A percentile compares a stretch with the other conserved stretches of the same genome.
Conservation (phyloP, 2,329 filamentous ascomycete species). For the Ceratocystiopsis minuta region DNA sequence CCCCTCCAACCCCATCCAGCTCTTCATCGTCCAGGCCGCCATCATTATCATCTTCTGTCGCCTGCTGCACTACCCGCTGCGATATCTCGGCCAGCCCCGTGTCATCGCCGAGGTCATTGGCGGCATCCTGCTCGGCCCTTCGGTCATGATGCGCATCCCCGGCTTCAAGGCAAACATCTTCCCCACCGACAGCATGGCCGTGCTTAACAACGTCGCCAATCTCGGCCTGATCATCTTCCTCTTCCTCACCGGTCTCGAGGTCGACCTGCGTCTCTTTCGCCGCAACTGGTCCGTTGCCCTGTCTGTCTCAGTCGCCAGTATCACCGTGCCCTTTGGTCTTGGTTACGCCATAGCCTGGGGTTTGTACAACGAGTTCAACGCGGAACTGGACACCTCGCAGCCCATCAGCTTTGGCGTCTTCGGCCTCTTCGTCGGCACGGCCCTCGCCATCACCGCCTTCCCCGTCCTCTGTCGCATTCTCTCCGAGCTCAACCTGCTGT, state of each 20-base stretch:
- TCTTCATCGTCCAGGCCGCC: constrained; percentile 47
- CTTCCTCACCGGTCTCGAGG: constrained; percentile 76
- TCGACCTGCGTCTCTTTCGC: constrained; percentile 59
- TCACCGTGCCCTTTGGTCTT: constrained; percentile 67
- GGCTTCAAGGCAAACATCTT: constrained; percentile 64
- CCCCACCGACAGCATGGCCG: constrained; percentile 54
- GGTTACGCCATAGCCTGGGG: constrained; percentile 69
- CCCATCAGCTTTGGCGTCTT: constrained; percentile 36
- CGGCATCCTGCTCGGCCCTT: constrained; percentile 67
- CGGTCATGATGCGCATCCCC: constrained; percentile 73
- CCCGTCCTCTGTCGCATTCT: constrained; percentile 88
- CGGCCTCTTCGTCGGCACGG: constrained; percentile 68
- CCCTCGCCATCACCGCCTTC: constrained; percentile 80
- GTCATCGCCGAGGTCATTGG: constrained; percentile 59
- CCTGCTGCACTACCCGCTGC: constrained; percentile 52
- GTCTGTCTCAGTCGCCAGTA: constrained; percentile 61
- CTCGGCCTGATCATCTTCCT: constrained; percentile 70
- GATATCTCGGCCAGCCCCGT: constrained; percentile 52
- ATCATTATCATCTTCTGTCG: constrained; percentile 64
- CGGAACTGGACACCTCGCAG: constrained; percentile 18
- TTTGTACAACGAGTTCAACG: constrained; percentile 54
- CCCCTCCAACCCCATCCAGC: constrained; percentile 43
- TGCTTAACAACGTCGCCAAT: constrained; percentile 62
- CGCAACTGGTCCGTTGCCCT: constrained; percentile 67
- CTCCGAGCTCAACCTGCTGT: constrained; percentile 72